phyloP scores from a whole-genome alignment of 331 rosid species.

The Dryas integrifolia region DNA sequence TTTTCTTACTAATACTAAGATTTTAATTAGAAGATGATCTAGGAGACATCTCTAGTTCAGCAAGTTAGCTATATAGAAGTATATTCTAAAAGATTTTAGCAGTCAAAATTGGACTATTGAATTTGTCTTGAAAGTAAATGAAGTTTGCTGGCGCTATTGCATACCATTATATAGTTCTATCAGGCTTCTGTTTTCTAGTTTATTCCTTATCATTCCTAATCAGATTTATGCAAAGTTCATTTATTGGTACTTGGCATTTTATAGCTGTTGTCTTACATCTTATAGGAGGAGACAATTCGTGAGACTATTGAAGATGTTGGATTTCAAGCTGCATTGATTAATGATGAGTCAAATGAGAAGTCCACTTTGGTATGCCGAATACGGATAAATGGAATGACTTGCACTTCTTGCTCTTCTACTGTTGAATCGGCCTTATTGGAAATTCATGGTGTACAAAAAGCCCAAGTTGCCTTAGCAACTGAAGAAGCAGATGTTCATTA shows the following conservation, averaged over 20 bases:
- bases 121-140: not conserved
- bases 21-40: not conserved
- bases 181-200: not conserved
- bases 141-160: not conserved
- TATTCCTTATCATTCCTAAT: not conserved
- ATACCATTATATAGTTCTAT: not conserved
- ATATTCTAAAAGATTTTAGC: not conserved
- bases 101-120: not conserved
- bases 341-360: constrained; percentile 32
- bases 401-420: constrained; percentile 67
- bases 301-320: constrained; percentile 81
- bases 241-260: not conserved
- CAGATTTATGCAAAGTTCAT: not conserved
- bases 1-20: not conserved
- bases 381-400: constrained; percentile 68
- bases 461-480: constrained; percentile 76
- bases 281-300: constrained; percentile 66
- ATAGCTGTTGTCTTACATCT: not conserved
- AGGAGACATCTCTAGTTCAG: not conserved
- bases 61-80: not conserved
- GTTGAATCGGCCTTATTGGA: constrained; percentile 55
- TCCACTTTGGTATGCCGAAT: constrained; percentile 54
- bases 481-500: constrained; percentile 71
- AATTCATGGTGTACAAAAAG: constrained; percentile 52
- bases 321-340: constrained; percentile 56